phyloP scores from a whole-genome alignment of 495 filamentous ascomycete species.

The Sordaria brevicollis region DNA sequence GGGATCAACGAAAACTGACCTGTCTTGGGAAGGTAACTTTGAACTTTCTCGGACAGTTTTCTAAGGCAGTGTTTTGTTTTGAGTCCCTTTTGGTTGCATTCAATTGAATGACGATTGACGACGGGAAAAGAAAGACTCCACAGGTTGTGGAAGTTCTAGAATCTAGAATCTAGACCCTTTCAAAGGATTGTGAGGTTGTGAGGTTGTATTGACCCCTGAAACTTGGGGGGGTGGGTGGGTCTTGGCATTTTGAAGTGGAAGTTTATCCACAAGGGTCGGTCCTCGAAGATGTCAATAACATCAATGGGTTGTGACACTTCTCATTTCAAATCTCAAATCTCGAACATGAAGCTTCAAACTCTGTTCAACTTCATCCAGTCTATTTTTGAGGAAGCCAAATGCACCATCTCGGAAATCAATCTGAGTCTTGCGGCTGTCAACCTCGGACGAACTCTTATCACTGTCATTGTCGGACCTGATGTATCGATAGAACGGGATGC shows the following conservation, averaged over 20 bases:
- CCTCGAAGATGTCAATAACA: not conserved
- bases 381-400: not conserved
- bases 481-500: not conserved
- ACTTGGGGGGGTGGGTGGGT: not conserved
- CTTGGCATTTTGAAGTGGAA: not conserved
- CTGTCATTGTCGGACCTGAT: not conserved
- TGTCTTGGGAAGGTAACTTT: too few species aligned
- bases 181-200: too few species aligned
- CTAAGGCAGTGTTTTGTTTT: not conserved
- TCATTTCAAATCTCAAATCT: not conserved
- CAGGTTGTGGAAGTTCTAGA: too few species aligned
- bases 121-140: not conserved
- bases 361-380: not conserved
- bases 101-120: too few species aligned
- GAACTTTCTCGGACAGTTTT: too few species aligned
- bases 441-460: not conserved
- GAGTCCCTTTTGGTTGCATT: not conserved
- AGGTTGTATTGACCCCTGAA: not conserved
- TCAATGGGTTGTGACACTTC: not conserved
- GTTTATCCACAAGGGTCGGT: not conserved
- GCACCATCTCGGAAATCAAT: not conserved
- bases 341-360: too few species aligned
- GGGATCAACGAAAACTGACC: too few species aligned
- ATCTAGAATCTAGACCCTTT: not conserved
- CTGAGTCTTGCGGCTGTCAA: not conserved